Conservation (phyloP, 306 rosid species). For the Rosa multiflora region DNA sequence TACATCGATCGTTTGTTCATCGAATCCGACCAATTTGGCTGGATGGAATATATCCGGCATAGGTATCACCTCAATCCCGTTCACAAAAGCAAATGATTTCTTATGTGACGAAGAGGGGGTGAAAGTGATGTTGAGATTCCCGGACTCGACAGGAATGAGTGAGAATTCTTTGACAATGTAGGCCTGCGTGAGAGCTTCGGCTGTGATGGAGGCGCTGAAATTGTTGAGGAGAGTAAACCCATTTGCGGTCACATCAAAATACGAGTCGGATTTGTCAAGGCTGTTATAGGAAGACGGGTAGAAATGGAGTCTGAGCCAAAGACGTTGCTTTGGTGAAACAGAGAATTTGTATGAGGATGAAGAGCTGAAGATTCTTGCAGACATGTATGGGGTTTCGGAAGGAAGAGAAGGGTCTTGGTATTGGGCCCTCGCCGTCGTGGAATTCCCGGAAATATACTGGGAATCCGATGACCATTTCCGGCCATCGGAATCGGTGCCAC, state of each 20-base stretch:
- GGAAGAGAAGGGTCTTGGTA: conserved; percentile 50
- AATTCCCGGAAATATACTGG: conserved; percentile 15
- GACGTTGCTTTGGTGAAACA: conserved; percentile 30
- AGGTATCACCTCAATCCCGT: conserved; percentile 43
- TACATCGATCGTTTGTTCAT: conserved; percentile 20
- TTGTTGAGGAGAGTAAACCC: conserved; percentile 37
- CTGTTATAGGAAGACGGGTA: conserved; percentile 34
- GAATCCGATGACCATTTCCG: conserved; percentile 45
- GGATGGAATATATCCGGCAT: conserved; percentile 42
- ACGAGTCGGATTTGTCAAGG: conserved; percentile 26
- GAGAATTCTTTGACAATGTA: conserved; percentile 41
- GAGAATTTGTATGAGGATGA: conserved; percentile 29
- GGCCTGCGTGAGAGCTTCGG: conserved; percentile 46
- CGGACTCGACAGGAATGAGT: conserved; percentile 26
- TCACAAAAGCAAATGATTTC: conserved; percentile 41
- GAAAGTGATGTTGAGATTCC: conserved; percentile 37
- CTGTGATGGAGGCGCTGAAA: conserved; percentile 37
- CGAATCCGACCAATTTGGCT: conserved; percentile 17
- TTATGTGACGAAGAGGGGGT: conserved; percentile 26
- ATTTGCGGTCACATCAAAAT: conserved; percentile 33
- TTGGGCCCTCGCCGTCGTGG: conserved; percentile 24
- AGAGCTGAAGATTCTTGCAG: conserved; percentile 44
- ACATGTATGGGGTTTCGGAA: conserved; percentile 45
- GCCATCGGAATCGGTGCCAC: conserved; percentile 34
- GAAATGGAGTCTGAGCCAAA: conserved; percentile 42